Percentiles rank a stretch among this genome's conserved stretches.
phyloP scores from a whole-genome alignment of 2,329 filamentous ascomycete genomes.

The Exophiala mesophila region DNA sequence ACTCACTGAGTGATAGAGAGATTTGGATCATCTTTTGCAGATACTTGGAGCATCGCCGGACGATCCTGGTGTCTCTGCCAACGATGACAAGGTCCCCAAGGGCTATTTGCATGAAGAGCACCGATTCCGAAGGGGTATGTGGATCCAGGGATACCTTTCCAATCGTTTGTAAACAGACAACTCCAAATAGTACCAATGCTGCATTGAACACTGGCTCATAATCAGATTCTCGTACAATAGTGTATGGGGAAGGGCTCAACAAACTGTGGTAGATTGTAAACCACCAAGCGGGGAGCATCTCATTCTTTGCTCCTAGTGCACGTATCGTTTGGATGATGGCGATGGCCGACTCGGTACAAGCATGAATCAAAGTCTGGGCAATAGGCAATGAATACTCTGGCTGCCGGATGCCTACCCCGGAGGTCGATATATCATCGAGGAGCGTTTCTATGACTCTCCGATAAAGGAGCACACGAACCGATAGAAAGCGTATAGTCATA shows the following conservation, averaged over 20 bases:
- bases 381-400: not conserved
- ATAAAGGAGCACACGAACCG: constrained; percentile 1
- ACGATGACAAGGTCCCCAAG: constrained; percentile 4
- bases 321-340: constrained; percentile 1
- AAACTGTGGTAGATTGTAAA: constrained; percentile 6
- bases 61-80: constrained; percentile 2
- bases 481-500: constrained; percentile 3
- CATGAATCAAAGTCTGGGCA: constrained; percentile 2
- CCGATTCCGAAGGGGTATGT: not conserved
- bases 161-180: constrained; percentile 5
- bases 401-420: too few relatives aligned
- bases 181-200: constrained; percentile 7
- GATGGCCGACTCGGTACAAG: not conserved
- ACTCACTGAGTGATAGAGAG: constrained; percentile 4
- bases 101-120: constrained; percentile 1
- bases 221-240: not conserved
- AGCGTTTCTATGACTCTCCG: constrained; percentile 2
- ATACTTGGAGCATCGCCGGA: constrained; percentile 6
- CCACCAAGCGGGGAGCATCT: constrained; percentile 7
- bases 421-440: not conserved
- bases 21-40: constrained; percentile 9
- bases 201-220: constrained; percentile 8
- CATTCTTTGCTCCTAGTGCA: not conserved
- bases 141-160: not conserved
- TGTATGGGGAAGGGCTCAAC: not conserved